Conservation (phyloP, 2,329 filamentous ascomycete genomes). For the Cladosporium cucumerinum region DNA sequence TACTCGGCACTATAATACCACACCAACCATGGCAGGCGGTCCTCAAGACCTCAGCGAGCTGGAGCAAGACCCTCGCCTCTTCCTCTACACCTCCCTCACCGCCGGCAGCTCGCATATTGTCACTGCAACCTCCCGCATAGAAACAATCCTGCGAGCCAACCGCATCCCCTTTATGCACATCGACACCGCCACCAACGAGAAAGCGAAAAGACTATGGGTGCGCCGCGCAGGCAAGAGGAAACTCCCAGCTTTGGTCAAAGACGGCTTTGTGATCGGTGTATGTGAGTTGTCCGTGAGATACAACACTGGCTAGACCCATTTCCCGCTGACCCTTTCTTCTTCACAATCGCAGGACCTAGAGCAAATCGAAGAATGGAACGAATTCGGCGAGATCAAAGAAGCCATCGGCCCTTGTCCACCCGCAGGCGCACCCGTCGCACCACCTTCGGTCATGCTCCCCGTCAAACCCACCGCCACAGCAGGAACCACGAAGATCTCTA, state of each 20-base stretch:
- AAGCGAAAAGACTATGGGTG: constrained; percentile 84
- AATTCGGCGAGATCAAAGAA: constrained; percentile 90
- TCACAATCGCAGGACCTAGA: constrained; percentile 68
- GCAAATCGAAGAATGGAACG: constrained; percentile 98
- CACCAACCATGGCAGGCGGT: constrained; percentile 9
- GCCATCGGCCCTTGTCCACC: constrained; percentile 60
- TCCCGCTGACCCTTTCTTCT: background rate
- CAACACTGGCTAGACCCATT: background rate
- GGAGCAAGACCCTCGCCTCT: constrained; percentile 58
- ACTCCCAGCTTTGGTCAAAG: constrained; percentile 83
- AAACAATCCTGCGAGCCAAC: constrained; percentile 94
- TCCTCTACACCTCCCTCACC: constrained; percentile 94
- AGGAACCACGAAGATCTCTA: constrained; percentile 18
- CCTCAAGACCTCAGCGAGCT: constrained; percentile 41
- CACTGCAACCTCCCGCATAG: constrained; percentile 89
- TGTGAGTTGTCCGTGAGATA: constrained; percentile 40
- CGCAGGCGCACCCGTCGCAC: constrained; percentile 26
- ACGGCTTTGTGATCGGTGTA: constrained; percentile 80
- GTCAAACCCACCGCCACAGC: constrained; percentile 21
- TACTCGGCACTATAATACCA: background rate
- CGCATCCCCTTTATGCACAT: constrained; percentile 89
- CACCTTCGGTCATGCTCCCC: constrained; percentile 25
- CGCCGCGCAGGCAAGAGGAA: constrained; percentile 81
- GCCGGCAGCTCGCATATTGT: constrained; percentile 94
- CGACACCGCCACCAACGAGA: constrained; percentile 85